phyloP scores from a whole-genome alignment of 768 basidiomycete genomes.

The Mrakia gelida region DNA sequence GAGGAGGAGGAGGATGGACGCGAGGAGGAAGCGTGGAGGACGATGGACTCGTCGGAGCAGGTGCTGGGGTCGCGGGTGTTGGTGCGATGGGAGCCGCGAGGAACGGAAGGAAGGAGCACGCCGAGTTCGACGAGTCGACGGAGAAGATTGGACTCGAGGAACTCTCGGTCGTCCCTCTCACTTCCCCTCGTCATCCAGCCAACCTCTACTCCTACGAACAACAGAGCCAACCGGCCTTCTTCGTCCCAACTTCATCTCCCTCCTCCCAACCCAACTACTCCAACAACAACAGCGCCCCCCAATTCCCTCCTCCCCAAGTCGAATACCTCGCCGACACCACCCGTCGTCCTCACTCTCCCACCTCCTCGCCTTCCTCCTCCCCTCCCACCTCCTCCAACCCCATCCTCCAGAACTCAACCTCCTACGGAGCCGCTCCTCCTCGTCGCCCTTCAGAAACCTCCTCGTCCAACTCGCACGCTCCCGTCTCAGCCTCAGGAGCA shows the following conservation, averaged over 20 bases:
- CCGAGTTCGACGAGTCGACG: neutral
- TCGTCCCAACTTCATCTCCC: neutral
- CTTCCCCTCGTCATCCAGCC: neutral
- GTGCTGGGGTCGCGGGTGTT: neutral
- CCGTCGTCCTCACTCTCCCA: neutral
- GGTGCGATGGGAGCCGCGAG: neutral
- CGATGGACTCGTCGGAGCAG: neutral
- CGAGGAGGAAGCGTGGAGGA: conserved; percentile 6
- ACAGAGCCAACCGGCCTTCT: neutral
- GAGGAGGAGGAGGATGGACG: neutral
- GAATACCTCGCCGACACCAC: neutral
- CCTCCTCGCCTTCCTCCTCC: neutral
- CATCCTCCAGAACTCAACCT: neutral
- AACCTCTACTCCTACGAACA: neutral
- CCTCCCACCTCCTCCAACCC: neutral
- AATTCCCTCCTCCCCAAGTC: neutral
- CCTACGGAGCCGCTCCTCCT: neutral
- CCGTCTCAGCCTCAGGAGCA: neutral
- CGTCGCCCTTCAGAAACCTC: conserved; percentile 5
- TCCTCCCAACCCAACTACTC: neutral
- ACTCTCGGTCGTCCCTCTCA: neutral
- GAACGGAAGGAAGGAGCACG: neutral
- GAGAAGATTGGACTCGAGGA: conserved; percentile 12
- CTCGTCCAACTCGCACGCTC: conserved; percentile 3
- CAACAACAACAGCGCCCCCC: neutral